These are phyloP conservation scores for Botrytis fragariae DNA, from an alignment of 2,329 filamentous ascomycete genomes.

Conservation along the genomic window DNA sequence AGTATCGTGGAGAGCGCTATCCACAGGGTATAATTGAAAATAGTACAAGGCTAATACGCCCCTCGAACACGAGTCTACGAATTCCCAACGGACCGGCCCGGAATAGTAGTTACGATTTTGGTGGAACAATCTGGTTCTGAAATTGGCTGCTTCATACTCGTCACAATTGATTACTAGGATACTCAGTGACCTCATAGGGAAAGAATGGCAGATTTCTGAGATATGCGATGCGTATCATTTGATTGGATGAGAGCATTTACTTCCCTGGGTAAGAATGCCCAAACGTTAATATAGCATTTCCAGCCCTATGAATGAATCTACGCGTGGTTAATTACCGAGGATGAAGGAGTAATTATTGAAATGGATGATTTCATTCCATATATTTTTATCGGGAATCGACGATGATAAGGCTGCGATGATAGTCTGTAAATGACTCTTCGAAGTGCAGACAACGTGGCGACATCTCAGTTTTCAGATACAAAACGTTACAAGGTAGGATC, in stretches of 20 bases:
- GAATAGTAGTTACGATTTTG: too few species aligned
- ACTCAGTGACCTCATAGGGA: neutral
- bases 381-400: too few species aligned
- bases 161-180: neutral
- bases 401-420: neutral
- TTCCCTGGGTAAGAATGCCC: neutral
- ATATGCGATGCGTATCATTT: neutral
- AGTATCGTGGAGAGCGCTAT: too few species aligned
- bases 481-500: neutral
- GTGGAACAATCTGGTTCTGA: neutral
- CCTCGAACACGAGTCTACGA: neutral
- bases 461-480: neutral
- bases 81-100: neutral
- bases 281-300: neutral
- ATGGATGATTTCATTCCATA: neutral
- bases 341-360: neutral
- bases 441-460: neutral
- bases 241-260: neutral
- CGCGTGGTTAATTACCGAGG: neutral
- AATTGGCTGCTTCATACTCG: neutral
- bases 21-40: neutral
- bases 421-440: neutral
- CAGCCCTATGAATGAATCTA: neutral
- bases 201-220: neutral
- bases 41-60: neutral